Evolutionary conservation across 176 grass and related monocot species (phyloP), one percentile per base, ranked within the genome.

Genomic region (Pontederia crassipes): DNA sequence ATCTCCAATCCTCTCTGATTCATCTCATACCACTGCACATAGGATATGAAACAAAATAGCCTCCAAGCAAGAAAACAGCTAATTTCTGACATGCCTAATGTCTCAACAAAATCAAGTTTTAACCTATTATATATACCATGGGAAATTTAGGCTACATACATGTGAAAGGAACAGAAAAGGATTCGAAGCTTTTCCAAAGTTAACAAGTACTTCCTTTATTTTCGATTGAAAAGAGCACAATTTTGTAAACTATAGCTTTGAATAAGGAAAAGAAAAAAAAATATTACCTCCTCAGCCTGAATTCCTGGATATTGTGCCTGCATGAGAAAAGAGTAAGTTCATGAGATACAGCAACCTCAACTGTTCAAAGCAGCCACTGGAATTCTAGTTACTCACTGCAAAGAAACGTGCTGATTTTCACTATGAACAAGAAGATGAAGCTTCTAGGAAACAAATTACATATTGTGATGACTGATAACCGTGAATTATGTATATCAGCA

Each of bases 1-100:
- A 97, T 85, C 80, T 97, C 79, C n/a, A 97, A 59, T 8, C 87
- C 93, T 55, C 93, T 91, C 11, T 78, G 88, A 74, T 97, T 97
- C 72, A 55, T 56, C 49, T 88, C 83, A 73, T 80, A 88, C 65
- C 81, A 83, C 93, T 97, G 73, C 52, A 48, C 9, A 73, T 13
- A 24, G 48, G n/a, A 18, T 64, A 18, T 26, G 28, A 55, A 64
- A 48, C 55, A 28, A 73, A 10, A 61, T 13, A 35, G 32, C 32
- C 32, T 4, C 32, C 32, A 61, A 61, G 24, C 32, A 45, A 13
- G 8, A 61, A 2, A 32, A 61, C 0, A 61, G 35, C 32, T 8
- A 11, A 32, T 26, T 3, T 4, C 32, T 7, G 32, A 40, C 32
- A 4, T 40, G 32, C 2, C 32, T 40, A 40, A 40, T 7, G 6